These are phyloP conservation scores for Schoenoplectus tabernaemontani DNA, from an alignment of 202 grass and related monocot genomes.

Conservation along the genomic window DNA sequence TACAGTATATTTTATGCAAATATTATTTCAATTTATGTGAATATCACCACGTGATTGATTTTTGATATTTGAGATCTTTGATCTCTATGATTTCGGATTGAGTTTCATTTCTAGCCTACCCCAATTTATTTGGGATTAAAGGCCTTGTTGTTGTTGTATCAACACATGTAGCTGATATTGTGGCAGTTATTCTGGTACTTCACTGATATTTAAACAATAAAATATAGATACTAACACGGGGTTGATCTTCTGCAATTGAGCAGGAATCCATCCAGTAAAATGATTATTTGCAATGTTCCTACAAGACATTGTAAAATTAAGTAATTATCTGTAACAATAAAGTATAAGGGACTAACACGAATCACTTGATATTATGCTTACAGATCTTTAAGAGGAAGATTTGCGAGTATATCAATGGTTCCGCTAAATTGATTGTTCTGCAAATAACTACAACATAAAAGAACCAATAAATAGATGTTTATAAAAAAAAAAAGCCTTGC, in stretches of 20 bases:
- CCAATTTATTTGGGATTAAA: no score
- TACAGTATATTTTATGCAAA: not conserved
- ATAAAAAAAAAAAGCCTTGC: not conserved
- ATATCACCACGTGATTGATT: no score
- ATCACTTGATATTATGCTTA: conserved; percentile 36
- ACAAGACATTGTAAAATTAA: conserved; percentile 25
- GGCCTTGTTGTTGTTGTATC: no score
- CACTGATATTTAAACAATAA: not conserved
- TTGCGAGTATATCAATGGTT: conserved; percentile 56
- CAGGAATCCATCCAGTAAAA: conserved; percentile 89
- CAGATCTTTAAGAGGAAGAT: conserved; percentile 75
- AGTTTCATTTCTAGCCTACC: no score
- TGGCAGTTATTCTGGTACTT: not conserved
- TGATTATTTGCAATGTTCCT: conserved; percentile 86
- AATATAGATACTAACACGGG: conserved; percentile 16
- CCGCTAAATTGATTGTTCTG: conserved; percentile 88
- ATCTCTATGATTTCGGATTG: no score
- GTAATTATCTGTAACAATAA: conserved; percentile 14
- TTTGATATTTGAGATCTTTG: no score
- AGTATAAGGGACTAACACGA: not conserved
- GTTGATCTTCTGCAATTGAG: conserved; percentile 37
- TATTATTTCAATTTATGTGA: not conserved
- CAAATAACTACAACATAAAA: conserved; percentile 53
- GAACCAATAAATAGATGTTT: not conserved
- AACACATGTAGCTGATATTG: not conserved